These are phyloP conservation scores for Diplodia sapinea DNA, from an alignment of 2,329 filamentous ascomycete species.

Conservation along the genomic window DNA sequence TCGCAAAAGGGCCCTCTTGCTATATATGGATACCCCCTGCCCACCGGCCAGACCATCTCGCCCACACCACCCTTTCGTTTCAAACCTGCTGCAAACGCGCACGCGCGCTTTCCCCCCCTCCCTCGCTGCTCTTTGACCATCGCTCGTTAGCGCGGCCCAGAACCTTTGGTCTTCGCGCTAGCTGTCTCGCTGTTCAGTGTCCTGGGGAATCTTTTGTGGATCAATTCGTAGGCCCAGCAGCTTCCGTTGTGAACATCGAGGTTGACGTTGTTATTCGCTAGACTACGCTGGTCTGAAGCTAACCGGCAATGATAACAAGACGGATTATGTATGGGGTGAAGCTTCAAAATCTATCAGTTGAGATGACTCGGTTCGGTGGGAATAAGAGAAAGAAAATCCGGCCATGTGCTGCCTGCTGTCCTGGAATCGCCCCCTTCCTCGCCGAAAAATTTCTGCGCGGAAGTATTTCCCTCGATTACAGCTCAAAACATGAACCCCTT, in stretches of 20 bases:
- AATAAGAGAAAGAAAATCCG: background rate
- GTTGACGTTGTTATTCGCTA: slow-evolving; percentile 4
- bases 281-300: background rate
- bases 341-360: background rate
- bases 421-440: background rate
- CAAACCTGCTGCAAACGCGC: slow-evolving; percentile 20
- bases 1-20: background rate
- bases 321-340: background rate
- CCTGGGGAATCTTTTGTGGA: too few species aligned
- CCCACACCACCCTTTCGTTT: slow-evolving; percentile 1
- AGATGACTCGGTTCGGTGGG: background rate
- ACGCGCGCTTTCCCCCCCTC: background rate
- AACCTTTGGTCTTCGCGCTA: background rate
- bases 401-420: background rate
- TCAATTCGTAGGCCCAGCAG: background rate
- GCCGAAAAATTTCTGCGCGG: too few species aligned
- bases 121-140: background rate
- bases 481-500: background rate
- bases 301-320: background rate
- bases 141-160: background rate
- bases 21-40: slow-evolving; percentile 9
- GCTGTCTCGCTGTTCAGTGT: background rate
- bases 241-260: background rate
- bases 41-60: background rate
- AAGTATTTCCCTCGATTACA: too few species aligned